Base-by-base conservation (phyloP, 371 early-diverging fungal species). In the Vairimorpha ceranae region DNA sequence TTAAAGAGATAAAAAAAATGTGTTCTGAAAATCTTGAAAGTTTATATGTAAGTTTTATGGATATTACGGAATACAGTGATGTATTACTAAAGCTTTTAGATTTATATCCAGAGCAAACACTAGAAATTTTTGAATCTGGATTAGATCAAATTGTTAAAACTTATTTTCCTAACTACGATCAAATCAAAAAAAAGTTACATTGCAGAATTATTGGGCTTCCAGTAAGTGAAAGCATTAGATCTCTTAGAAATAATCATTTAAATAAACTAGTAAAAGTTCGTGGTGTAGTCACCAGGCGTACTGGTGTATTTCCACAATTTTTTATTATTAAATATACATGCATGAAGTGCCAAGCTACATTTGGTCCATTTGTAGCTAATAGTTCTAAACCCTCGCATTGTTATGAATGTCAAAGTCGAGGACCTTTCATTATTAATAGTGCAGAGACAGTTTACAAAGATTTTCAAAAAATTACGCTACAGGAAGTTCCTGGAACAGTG, bases 281-380 rank as follows among this genome's bases (percentile, higher is more conserved):
- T 35, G 99, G 99, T 70, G 93, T 96, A 0, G 94, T 98, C 3
- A 94, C 95, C 0, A 87, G 93, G 56, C 88, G 97, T 72, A 90
- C 93, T 0, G 89, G 90, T 51, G 93, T 98, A 2, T 93, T 93
- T 82, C 96, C 97, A 52, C 92, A 93, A 80, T 86, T 94, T 48
- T 93, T 92, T 80, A 91, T 93, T 83, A 93, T 94, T 68, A 95
- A 93, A 83, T 96, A 89, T 80, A 90, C 91, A 83, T 98, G 99
- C 82, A 87, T 86, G 63, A 94, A 93, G 84, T 98, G 99, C 86
- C 90, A 89, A 36, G 88, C 89, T 4, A 83, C 92, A 27, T 86
- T 95, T 48, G 96, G 97, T 33, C 97, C 97, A 2, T 95, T 92
- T 82, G 88, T 90, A 77, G 93, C 95, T 83, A 96, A 94, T 64